These are phyloP conservation scores for Termitomyces sp. DNA, from an alignment of 768 basidiomycete species.

Conservation along the genomic window DNA sequence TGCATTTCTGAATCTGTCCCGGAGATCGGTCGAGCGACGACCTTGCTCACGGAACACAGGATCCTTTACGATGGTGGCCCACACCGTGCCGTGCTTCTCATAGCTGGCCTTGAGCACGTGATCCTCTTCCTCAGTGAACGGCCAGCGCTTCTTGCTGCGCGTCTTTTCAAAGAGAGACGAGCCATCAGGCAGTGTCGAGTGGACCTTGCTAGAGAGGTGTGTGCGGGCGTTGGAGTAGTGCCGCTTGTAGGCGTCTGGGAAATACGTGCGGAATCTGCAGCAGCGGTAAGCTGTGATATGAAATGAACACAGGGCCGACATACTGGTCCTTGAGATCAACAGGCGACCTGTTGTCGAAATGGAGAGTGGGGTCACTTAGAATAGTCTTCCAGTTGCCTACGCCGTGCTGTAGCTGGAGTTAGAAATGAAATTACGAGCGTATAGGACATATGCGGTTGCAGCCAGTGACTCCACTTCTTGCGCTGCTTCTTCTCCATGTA, in stretches of 20 bases:
- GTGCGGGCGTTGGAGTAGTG: conserved; percentile 91
- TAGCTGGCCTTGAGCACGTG: conserved; percentile 80
- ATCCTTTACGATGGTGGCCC: conserved; percentile 88
- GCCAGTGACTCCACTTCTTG: conserved; percentile 85
- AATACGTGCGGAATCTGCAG: conserved; percentile 89
- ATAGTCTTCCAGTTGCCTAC: conserved; percentile 94
- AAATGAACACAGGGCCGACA: conserved; percentile 18
- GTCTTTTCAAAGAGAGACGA: conserved; percentile 82
- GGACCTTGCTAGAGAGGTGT: conserved; percentile 77
- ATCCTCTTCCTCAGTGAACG: conserved; percentile 85
- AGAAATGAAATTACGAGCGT: no score
- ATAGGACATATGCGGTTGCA: conserved; percentile 80
- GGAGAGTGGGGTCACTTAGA: conserved; percentile 71
- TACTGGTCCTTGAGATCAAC: conserved; percentile 93
- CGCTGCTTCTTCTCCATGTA: conserved; percentile 69
- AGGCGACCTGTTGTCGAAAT: conserved; percentile 77
- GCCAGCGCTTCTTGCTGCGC: conserved; percentile 77
- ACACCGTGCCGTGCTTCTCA: conserved; percentile 83
- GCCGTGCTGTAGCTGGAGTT: no score
- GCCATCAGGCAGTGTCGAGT: conserved; percentile 81
- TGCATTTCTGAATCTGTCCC: conserved; percentile 85
- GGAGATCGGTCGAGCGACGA: conserved; percentile 75
- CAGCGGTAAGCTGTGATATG: background rate
- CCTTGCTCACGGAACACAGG: conserved; percentile 80
- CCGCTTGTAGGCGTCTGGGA: conserved; percentile 85